phyloP scores from a whole-genome alignment of 345 rosid species.

The Erodium maritimum region DNA sequence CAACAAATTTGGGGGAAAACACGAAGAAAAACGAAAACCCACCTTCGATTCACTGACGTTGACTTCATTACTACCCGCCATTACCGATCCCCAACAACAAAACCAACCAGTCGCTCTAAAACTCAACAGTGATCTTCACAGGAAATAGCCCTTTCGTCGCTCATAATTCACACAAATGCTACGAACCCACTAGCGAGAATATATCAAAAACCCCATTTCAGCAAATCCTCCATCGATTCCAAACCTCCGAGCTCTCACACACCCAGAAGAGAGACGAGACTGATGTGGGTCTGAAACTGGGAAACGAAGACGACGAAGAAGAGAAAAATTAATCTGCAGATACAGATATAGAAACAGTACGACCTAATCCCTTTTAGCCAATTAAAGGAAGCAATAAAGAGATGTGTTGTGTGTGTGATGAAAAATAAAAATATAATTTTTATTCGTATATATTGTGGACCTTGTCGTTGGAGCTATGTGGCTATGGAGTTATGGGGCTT shows the following conservation, averaged over 20 bases:
- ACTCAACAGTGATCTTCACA: slow-evolving; percentile 3
- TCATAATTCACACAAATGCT: no score
- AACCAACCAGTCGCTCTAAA: neutral
- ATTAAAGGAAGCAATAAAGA: neutral
- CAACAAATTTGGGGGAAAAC: no score
- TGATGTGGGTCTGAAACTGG: no score
- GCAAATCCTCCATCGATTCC: no score
- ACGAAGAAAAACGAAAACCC: neutral
- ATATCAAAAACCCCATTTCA: no score
- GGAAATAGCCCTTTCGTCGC: neutral
- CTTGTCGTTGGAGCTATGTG: neutral
- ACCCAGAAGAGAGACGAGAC: no score
- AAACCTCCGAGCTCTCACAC: no score
- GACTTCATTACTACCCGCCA: slow-evolving; percentile 86
- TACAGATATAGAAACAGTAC: neutral
- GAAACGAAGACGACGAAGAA: neutral
- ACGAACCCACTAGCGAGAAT: no score
- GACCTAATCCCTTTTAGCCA: neutral
- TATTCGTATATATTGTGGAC: neutral
- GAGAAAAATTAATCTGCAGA: neutral
- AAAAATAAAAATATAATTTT: no score
- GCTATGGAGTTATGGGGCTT: neutral
- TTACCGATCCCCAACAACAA: slow-evolving; percentile 9
- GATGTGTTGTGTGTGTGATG: no score
- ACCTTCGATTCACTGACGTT: slow-evolving; percentile 93